Evolutionary conservation across 805 yeast species (phyloP).

Genomic region (Candida tallmaniae): DNA sequence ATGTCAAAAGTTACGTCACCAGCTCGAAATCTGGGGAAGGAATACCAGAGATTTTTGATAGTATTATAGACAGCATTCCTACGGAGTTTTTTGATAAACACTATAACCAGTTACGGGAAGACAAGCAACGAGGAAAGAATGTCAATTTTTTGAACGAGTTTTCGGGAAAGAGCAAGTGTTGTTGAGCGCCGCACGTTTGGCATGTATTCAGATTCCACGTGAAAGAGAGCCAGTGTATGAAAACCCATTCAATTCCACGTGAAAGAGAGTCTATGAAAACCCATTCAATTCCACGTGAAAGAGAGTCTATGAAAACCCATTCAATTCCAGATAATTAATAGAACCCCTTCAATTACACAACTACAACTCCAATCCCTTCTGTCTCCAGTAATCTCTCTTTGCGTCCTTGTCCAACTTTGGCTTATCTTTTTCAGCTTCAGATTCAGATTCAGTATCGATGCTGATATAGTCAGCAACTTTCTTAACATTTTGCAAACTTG

Average conservation of each 20-base stretch:
- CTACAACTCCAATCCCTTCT: slow-evolving; percentile 36
- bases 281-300: too few relatives aligned
- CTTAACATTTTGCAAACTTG: slow-evolving; percentile 12
- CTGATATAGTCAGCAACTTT: slow-evolving; percentile 5
- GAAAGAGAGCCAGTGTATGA: too few relatives aligned
- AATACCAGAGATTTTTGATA: slow-evolving; percentile 36
- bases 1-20: slow-evolving; percentile 33
- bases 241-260: too few relatives aligned
- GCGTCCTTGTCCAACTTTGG: slow-evolving; percentile 27
- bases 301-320: too few relatives aligned
- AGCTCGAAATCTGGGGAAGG: slow-evolving; percentile 74
- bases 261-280: too few relatives aligned
- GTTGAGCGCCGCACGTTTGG: too few relatives aligned
- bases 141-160: slow-evolving; percentile 7
- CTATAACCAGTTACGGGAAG: slow-evolving; percentile 5
- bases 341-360: too few relatives aligned
- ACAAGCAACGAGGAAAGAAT: slow-evolving; percentile 2
- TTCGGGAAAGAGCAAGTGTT: too few relatives aligned
- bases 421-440: slow-evolving; percentile 10
- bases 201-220: too few relatives aligned
- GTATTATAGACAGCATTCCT: slow-evolving; percentile 26
- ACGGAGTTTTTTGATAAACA: slow-evolving; percentile 24
- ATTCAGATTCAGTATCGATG: slow-evolving; percentile 5
- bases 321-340: too few relatives aligned
- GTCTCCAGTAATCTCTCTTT: slow-evolving; percentile 38